A percentile compares a stretch with the other conserved stretches of the same genome.
These are phyloP conservation scores for Hygrophorus pudorinus DNA, from an alignment of 768 basidiomycete genomes.

Conservation along the genomic window DNA sequence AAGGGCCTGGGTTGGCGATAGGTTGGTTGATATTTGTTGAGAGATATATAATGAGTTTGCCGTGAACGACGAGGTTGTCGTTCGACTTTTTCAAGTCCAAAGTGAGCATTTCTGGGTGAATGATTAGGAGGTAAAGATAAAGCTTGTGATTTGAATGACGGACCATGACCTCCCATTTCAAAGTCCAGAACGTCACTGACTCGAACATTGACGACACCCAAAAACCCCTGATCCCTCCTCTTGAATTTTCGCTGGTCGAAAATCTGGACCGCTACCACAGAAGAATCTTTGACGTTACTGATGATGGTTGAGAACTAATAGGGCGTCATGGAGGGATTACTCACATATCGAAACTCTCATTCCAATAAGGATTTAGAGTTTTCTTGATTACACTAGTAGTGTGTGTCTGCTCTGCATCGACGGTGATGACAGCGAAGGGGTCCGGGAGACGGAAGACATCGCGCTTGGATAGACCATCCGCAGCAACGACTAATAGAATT, in stretches of 20 bases:
- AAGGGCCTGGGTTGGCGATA: slow-evolving; percentile 76
- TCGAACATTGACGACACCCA: slow-evolving; percentile 93
- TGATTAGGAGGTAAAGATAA: neutral
- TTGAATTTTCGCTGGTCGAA: slow-evolving; percentile 99
- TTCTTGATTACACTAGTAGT: slow-evolving; percentile 97
- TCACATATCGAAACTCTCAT: slow-evolving; percentile 96
- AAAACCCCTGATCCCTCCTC: slow-evolving; percentile 93
- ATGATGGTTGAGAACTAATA: slow-evolving; percentile 1
- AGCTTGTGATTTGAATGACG: slow-evolving; percentile 15
- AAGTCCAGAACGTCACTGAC: slow-evolving; percentile 88
- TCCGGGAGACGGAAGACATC: slow-evolving; percentile 96
- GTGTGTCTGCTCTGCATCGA: slow-evolving; percentile 95
- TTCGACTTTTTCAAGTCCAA: slow-evolving; percentile 98
- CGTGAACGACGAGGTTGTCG: slow-evolving; percentile 95
- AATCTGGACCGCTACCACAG: slow-evolving; percentile 94
- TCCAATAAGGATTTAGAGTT: slow-evolving; percentile 93
- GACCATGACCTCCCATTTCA: slow-evolving; percentile 89
- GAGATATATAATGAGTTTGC: slow-evolving; percentile 93
- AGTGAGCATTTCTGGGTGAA: slow-evolving; percentile 80
- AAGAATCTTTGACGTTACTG: slow-evolving; percentile 95
- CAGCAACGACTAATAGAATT: slow-evolving; percentile 70
- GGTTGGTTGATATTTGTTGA: slow-evolving; percentile 85
- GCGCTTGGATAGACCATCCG: slow-evolving; percentile 86
- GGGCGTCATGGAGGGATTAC: slow-evolving; percentile 17
- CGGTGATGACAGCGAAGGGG: slow-evolving; percentile 97